phyloP scores from a whole-genome alignment of 2,329 filamentous ascomycete species.

The Colletotrichum orbiculare region DNA sequence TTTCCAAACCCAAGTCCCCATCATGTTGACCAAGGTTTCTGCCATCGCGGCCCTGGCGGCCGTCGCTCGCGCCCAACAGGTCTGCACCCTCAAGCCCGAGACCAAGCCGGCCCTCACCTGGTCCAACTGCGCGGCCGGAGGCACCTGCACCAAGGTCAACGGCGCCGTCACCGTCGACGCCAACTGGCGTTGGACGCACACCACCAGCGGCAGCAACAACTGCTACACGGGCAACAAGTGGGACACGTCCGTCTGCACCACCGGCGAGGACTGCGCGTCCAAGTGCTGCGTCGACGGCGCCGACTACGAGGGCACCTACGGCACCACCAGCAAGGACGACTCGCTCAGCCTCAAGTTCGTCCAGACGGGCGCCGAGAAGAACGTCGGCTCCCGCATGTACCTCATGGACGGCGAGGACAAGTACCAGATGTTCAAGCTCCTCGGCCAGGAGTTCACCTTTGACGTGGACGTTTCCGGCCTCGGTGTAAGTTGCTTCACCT shows the following conservation, averaged over 20 bases:
- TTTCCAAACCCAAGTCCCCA: neutral
- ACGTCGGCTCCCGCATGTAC: constrained; percentile 69
- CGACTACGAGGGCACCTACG: constrained; percentile 63
- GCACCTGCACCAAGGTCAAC: constrained; percentile 59
- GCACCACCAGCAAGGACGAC: constrained; percentile 62
- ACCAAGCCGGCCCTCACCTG: constrained; percentile 64
- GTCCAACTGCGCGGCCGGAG: constrained; percentile 62
- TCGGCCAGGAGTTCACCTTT: constrained; percentile 77
- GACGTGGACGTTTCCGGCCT: constrained; percentile 77
- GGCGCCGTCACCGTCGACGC: constrained; percentile 66
- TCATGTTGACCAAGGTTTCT: constrained; percentile 42
- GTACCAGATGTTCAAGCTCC: constrained; percentile 55
- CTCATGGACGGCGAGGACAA: constrained; percentile 69
- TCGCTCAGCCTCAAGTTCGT: constrained; percentile 67
- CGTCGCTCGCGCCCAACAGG: constrained; percentile 57
- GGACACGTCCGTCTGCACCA: constrained; percentile 54
- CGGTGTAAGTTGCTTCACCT: constrained; percentile 11
- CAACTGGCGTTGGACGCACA: constrained; percentile 72
- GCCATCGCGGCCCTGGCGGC: constrained; percentile 50
- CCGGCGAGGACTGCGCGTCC: constrained; percentile 55
- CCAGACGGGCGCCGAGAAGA: constrained; percentile 61
- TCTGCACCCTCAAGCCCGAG: constrained; percentile 60
- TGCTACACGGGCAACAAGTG: constrained; percentile 66
- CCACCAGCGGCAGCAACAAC: constrained; percentile 58
- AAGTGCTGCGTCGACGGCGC: constrained; percentile 66